Conservation (phyloP, 768 basidiomycete genomes). For the Royoungia palumana region DNA sequence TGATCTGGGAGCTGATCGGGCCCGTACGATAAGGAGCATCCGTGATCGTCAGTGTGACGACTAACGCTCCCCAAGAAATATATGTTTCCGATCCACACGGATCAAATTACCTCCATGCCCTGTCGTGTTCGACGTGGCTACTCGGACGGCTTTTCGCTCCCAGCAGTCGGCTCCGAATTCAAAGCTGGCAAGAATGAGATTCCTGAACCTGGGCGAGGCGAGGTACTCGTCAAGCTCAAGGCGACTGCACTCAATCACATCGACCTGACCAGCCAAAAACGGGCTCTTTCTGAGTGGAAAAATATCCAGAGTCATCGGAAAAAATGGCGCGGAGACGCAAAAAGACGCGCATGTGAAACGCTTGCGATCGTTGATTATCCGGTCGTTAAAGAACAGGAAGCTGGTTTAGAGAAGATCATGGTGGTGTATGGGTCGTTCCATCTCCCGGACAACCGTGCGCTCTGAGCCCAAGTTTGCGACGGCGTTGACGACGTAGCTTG, state of each 20-base stretch:
- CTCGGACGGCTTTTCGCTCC: slow-evolving; percentile 17
- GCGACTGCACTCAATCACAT: slow-evolving; percentile 43
- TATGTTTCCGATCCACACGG: too few relatives aligned
- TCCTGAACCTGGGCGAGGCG: slow-evolving; percentile 37
- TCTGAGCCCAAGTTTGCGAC: slow-evolving; percentile 14
- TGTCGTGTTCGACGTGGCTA: neutral
- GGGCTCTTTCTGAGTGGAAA: slow-evolving; percentile 20
- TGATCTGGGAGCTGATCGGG: too few relatives aligned
- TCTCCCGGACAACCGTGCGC: neutral
- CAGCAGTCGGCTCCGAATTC: slow-evolving; percentile 10
- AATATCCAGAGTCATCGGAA: slow-evolving; percentile 38
- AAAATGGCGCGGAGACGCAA: slow-evolving; percentile 35
- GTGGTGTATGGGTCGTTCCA: slow-evolving; percentile 11
- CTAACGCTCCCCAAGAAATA: too few relatives aligned
- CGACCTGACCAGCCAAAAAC: slow-evolving; percentile 26
- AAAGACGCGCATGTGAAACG: slow-evolving; percentile 27
- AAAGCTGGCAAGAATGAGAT: slow-evolving; percentile 15
- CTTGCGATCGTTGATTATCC: slow-evolving; percentile 14
- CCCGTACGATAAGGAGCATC: too few relatives aligned
- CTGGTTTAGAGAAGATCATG: neutral
- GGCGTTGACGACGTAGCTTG: slow-evolving; percentile 16
- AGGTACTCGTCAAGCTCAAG: slow-evolving; percentile 41
- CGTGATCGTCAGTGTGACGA: too few relatives aligned
- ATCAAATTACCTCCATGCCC: neutral
- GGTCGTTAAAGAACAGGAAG: neutral